Base-by-base conservation (phyloP, 805 yeast genomes). In the Candida qinlingensis region DNA sequence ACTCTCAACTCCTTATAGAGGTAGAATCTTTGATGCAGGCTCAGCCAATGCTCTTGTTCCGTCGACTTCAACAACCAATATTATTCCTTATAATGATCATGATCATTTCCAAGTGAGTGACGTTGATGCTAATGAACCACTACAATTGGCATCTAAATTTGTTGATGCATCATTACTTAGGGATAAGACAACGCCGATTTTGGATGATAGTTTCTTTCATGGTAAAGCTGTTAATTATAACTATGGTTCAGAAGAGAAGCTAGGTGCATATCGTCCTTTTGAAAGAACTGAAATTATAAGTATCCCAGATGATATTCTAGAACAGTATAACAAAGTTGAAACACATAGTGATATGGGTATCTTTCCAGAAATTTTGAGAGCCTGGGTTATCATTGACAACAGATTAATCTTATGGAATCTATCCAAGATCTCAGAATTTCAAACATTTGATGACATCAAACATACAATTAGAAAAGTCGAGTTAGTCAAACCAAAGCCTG, bases 331-430 rank as follows among this genome's bases (percentile, higher is more conserved):
- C 54, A 75, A 77, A 43, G 75, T 87, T 6, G 83, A 85, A 58
- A 76, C 81, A 46, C 75, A 75, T 42, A 80, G 90, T 37, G 81
- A 83, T 50, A 83, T 87, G 81, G 99, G 99, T 11, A 68, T 90
- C 28, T 82, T 94, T 55, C 79, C 91, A 0, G 90, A 85, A 49
- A 75, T 94, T 31, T 78, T 80, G 52, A 79, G 96, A 50, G 81
- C 91, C 11, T 94, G 97, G 97, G 76, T 92, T 33, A 80, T 85
- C 4, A 79, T 83, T 33, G 97, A 89, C 60, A 84, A 85, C 62
- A 85, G 85, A 58, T 72, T 92, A 58, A 78, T 86, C 34, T 73
- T 95, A 27, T 94, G 98, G 98, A 85, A 90, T 64, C 81, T 84
- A 61, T 59, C 68, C 7, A 78, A 76, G 49, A 73, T 80, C 10